Conservation (phyloP, 345 rosid genomes). For the Zanthoxylum bungeanum region DNA sequence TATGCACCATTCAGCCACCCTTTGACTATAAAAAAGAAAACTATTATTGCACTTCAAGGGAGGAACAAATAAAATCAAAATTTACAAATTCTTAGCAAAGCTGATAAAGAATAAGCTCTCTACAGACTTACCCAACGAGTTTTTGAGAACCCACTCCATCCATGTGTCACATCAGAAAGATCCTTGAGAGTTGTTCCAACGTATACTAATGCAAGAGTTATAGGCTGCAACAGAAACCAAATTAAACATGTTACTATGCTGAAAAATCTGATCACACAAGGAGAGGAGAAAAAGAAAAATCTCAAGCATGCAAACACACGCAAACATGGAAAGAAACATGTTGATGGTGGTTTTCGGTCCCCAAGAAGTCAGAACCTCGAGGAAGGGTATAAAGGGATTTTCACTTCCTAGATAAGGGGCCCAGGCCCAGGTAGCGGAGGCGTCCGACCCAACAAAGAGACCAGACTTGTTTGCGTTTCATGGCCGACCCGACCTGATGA, state of each 20-base stretch:
- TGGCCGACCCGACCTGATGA: too few species aligned
- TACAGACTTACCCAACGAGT: slow-evolving; percentile 73
- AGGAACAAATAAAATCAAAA: background rate
- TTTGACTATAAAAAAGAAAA: background rate
- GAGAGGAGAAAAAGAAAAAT: background rate
- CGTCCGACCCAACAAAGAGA: too few species aligned
- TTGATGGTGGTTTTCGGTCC: too few species aligned
- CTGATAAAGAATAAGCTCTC: background rate
- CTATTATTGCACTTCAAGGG: background rate
- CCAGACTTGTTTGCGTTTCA: too few species aligned
- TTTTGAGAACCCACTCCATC: slow-evolving; percentile 84
- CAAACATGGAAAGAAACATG: too few species aligned
- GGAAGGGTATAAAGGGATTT: too few species aligned
- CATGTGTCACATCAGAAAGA: slow-evolving; percentile 98
- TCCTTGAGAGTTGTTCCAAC: slow-evolving; percentile 96
- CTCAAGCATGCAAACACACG: background rate
- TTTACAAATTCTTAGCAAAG: background rate
- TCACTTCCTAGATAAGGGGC: too few species aligned
- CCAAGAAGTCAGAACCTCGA: too few species aligned
- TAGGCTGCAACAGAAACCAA: slow-evolving; percentile 59
- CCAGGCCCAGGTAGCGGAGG: too few species aligned
- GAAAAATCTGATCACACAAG: background rate
- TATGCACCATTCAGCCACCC: background rate
- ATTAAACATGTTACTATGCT: slow-evolving; percentile 11
- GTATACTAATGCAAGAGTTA: slow-evolving; percentile 86